Evolutionary conservation across 78 protist species (phyloP).

Genomic region (Dictyostelium purpureum): DNA sequence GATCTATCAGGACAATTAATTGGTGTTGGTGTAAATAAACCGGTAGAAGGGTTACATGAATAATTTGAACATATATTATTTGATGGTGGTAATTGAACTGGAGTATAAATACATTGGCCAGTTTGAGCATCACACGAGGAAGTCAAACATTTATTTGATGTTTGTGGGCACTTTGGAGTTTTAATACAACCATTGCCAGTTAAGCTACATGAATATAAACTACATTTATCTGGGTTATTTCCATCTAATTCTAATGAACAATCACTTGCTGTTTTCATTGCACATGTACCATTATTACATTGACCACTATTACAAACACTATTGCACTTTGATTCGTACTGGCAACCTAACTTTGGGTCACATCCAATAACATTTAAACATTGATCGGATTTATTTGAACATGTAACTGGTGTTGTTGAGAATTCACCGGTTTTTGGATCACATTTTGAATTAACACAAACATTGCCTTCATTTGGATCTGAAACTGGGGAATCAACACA

Average conservation of each 20-base stretch:
- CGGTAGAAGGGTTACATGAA: no score
- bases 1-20: background rate
- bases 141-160: background rate
- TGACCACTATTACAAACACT: background rate
- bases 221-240: slow-evolving; percentile 53
- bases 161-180: background rate
- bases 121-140: background rate
- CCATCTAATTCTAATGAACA: slow-evolving; percentile 4
- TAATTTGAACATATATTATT: no score
- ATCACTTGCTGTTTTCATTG: background rate
- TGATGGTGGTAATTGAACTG: no score
- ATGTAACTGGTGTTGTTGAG: no score
- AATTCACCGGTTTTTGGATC: no score
- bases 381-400: background rate
- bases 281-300: background rate
- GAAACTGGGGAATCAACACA: no score
- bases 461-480: no score
- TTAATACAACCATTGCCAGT: slow-evolving; percentile 1
- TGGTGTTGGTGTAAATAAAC: no score
- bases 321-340: background rate
- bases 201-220: background rate
- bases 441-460: no score
- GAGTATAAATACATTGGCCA: no score
- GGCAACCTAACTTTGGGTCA: background rate
- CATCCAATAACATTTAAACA: background rate